Evolutionary conservation across 2,329 filamentous ascomycete genomes (phyloP), one percentile per base, ranked within the genome.

Genomic region (Calonectria montana): DNA sequence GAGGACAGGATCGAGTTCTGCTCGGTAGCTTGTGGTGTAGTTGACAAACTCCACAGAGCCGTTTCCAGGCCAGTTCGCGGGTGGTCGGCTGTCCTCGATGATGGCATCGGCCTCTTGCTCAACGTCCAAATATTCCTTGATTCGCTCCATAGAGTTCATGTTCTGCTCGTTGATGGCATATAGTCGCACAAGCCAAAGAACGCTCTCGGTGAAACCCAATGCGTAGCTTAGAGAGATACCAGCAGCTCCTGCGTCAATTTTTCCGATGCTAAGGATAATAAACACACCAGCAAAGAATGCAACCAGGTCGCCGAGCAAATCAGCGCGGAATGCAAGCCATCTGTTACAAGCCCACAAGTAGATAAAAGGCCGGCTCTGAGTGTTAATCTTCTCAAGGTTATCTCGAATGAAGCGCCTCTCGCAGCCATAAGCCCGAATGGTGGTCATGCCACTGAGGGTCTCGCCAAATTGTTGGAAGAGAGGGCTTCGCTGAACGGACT

Each of bases 381-480:
- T 93, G 84, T 99, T 98, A 83, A 99, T 94, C 78, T 94, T 93
- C 67, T 88, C 84, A 71, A 98, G 87, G 79, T 98, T 99, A 80
- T 99, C 96, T 23, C 95, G 90, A 75, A 98, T 94, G 83, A 99
- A 99, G 41, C 97, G 92, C 66, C 94, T 91, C 82, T 98, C 95
- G 78, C 98, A 96, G 41, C 96, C 95, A 79, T 98, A 99, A 2
- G 97, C 97, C 80, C 97, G 93, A 77, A 99, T 99, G 0, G 97
- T 99, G 3, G 96, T 97, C 83, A 99, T 97, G 31, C 97, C 97
- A 63, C 92, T 94, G 21, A 99, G 86, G 0, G 97, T 98, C 86
- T 99, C 97, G 74, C 97, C 96, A 77, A 99, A 99, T 77, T 98
- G 97, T 83, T 99, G 97, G 85, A 98, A 99, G 8, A 99, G 87